Evolutionary conservation across 2,329 filamentous ascomycete genomes (phyloP).

Genomic region (Fusarium xylarioides): DNA sequence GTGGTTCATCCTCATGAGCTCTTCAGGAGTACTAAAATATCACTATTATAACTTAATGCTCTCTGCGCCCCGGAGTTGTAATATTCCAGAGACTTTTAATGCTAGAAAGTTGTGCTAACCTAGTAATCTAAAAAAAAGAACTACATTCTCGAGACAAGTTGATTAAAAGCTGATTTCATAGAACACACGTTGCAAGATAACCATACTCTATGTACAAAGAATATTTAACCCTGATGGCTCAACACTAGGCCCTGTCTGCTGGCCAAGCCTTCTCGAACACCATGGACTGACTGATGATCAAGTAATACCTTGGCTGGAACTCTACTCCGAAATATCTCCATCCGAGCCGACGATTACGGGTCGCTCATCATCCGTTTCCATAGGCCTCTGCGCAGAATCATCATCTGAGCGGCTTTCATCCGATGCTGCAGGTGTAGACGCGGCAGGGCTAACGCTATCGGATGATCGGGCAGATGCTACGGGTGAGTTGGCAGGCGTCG

Average conservation of each 20-base stretch:
- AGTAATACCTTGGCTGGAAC: too few species aligned
- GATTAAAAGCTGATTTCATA: not conserved
- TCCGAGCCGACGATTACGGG: fast-evolving
- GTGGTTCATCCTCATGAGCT: fast-evolving
- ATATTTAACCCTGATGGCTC: too few species aligned
- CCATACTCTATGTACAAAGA: not conserved
- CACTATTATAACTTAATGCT: fast-evolving
- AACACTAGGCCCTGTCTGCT: fast-evolving
- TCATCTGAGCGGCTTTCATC: not conserved
- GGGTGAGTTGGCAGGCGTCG: not conserved
- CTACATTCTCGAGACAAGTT: fast-evolving
- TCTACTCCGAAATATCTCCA: not conserved
- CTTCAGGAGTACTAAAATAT: fast-evolving
- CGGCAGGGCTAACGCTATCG: not conserved
- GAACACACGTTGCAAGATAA: fast-evolving
- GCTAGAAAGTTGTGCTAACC: not conserved
- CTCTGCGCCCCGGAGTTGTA: fast-evolving
- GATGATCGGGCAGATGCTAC: not conserved
- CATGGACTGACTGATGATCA: not conserved
- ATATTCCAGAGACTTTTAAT: not conserved
- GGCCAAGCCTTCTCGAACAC: fast-evolving
- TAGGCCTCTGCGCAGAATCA: not conserved
- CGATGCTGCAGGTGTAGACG: not conserved
- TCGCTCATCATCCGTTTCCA: fast-evolving
- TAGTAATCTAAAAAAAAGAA: not conserved